These are phyloP conservation scores for Solanum sejunctum DNA, from an alignment of 257 asterid species.

Conservation along the genomic window DNA sequence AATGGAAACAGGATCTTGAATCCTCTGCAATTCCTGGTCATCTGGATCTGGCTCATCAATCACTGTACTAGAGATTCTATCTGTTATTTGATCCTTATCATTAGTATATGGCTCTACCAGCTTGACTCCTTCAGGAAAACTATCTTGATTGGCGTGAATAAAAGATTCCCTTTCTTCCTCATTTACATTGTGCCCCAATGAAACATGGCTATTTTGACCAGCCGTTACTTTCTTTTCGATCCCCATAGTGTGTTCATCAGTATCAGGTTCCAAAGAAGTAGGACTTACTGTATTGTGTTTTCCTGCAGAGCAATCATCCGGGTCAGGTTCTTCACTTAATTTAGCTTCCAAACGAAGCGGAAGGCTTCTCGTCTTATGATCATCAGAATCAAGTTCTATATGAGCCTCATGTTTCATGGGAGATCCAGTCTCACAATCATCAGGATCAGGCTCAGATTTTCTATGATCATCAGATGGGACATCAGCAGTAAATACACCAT, in stretches of 20 bases:
- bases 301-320: conserved; percentile 6
- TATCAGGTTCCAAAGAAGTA: conserved; percentile 18
- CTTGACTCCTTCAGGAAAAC: conserved; percentile 11
- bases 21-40: conserved; percentile 57
- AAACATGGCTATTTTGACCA: background rate
- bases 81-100: background rate
- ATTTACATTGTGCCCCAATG: background rate
- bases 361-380: background rate
- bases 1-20: conserved; percentile 69
- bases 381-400: conserved; percentile 12
- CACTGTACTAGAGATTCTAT: conserved; percentile 4
- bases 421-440: conserved; percentile 12
- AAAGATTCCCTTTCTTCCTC: conserved; percentile 1
- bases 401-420: conserved; percentile 19
- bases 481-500: conserved; percentile 1
- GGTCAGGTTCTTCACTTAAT: conserved; percentile 16
- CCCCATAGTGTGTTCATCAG: conserved; percentile 1
- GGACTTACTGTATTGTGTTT: background rate
- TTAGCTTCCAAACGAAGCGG: conserved; percentile 6
- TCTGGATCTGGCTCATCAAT: conserved; percentile 37
- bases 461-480: conserved; percentile 2
- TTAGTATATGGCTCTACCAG: conserved; percentile 20
- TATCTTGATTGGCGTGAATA: conserved; percentile 10
- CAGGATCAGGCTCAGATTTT: conserved; percentile 20
- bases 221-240: background rate